Conservation (phyloP, 1,284 basidiomycete species). For the Trichosporon faecale region DNA sequence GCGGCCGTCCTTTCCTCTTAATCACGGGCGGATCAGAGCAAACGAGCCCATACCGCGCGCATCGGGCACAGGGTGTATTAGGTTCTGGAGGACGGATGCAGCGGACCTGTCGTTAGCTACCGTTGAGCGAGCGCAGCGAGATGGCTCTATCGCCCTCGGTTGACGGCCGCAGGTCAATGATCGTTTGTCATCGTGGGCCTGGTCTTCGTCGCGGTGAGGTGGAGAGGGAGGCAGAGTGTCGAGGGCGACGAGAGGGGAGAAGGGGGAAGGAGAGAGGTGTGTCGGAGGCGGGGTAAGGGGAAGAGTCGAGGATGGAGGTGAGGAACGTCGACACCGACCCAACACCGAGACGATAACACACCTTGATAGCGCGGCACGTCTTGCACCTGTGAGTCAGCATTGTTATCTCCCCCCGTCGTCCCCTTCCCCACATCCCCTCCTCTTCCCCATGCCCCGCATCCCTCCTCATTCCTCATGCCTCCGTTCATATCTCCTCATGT, state of each 20-base stretch:
- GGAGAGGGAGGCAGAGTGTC: no score
- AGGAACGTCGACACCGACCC: no score
- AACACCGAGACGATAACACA: constrained; percentile 2
- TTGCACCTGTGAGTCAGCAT: constrained; percentile 26
- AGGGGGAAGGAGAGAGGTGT: no score
- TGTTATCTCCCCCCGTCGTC: neutral
- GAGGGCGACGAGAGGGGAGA: no score
- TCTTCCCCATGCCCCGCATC: neutral
- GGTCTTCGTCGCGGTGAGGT: no score
- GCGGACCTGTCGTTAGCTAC: constrained; percentile 26
- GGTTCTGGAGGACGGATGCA: constrained; percentile 28
- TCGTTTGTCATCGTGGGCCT: no score
- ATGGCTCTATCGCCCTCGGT: no score
- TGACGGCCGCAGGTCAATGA: no score
- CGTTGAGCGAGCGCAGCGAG: neutral
- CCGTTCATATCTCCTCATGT: no score
- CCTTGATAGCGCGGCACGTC: constrained; percentile 34
- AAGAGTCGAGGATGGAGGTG: neutral
- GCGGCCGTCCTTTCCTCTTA: constrained; percentile 31
- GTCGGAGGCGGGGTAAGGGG: no score
- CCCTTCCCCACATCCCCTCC: neutral
- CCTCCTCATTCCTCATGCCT: no score
- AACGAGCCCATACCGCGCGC: constrained; percentile 27
- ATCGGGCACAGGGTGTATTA: constrained; percentile 27
- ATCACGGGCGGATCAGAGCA: constrained; percentile 31